Percentiles rank a stretch among this genome's conserved stretches.
Conservation (phyloP, 176 grass and related monocot species). For the Carex littledalei region DNA sequence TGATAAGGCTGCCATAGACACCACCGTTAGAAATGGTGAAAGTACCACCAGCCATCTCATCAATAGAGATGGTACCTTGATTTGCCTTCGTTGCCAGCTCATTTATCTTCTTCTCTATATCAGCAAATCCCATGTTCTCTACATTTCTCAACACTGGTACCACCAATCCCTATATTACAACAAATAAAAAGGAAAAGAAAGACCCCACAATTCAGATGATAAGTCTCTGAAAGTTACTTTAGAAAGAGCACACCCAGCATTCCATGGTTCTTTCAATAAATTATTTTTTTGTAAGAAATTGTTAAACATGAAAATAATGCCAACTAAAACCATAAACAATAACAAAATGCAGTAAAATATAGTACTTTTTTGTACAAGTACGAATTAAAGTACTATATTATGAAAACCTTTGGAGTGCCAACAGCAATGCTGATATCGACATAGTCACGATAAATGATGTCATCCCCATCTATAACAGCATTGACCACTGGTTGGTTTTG, state of each 20-base stretch:
- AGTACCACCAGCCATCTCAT: conserved; percentile 82
- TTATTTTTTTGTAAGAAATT: background rate
- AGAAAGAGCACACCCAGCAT: background rate
- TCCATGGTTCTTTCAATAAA: background rate
- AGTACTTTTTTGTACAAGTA: background rate
- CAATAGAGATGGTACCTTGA: conserved; percentile 69
- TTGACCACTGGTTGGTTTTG: conserved; percentile 93
- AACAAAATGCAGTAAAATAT: conserved; percentile 19
- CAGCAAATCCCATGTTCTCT: conserved; percentile 64
- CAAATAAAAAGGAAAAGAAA: background rate
- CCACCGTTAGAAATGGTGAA: conserved; percentile 86
- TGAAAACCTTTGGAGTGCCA: conserved; percentile 77
- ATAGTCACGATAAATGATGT: conserved; percentile 96
- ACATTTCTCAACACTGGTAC: conserved; percentile 68
- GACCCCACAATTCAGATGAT: background rate
- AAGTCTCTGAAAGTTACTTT: background rate
- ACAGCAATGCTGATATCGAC: conserved; percentile 88
- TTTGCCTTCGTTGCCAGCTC: conserved; percentile 70
- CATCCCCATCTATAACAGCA: conserved; percentile 93
- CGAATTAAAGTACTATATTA: background rate
- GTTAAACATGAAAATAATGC: background rate
- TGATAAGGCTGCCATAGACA: conserved; percentile 82
- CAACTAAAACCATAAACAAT: background rate
- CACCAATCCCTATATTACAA: conserved; percentile 49
- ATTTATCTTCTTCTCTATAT: conserved; percentile 79